Evolutionary conservation across 345 rosid genomes (phyloP).

Genomic region (Linum trigynum): DNA sequence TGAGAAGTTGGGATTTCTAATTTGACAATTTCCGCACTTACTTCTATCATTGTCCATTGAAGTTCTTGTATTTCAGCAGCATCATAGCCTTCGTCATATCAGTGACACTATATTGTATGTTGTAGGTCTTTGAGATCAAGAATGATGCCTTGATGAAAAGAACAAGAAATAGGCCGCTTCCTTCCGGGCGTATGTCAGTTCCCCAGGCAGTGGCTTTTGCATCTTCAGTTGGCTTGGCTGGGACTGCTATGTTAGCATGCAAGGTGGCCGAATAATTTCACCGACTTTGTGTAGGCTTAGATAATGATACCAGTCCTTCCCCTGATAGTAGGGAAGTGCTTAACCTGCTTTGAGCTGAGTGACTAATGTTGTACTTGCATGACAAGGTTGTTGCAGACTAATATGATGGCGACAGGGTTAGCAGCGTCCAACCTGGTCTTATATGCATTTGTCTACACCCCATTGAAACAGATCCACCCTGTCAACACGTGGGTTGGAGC

Average conservation of each 20-base stretch:
- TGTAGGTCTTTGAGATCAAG: constrained; percentile 65
- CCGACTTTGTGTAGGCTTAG: constrained; percentile 7
- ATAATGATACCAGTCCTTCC: neutral
- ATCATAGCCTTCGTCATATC: neutral
- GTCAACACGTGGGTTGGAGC: constrained; percentile 98
- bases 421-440: constrained; percentile 74
- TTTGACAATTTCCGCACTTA: neutral
- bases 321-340: neutral
- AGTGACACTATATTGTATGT: neutral
- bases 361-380: constrained; percentile 28
- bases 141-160: constrained; percentile 95
- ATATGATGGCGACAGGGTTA: constrained; percentile 81
- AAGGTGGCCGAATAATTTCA: constrained; percentile 42
- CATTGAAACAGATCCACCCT: constrained; percentile 95
- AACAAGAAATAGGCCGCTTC: constrained; percentile 75
- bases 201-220: constrained; percentile 82
- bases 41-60: neutral
- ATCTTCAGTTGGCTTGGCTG: constrained; percentile 57
- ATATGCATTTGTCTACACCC: constrained; percentile 69
- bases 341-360: constrained; percentile 10
- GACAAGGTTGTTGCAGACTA: constrained; percentile 87
- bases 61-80: neutral
- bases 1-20: neutral
- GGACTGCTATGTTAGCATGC: constrained; percentile 65
- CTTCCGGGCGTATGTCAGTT: constrained; percentile 63